Evolutionary conservation across 2,329 filamentous ascomycete species (phyloP), one percentile per base, ranked within the genome.

Genomic region (Fusarium irregulare): DNA sequence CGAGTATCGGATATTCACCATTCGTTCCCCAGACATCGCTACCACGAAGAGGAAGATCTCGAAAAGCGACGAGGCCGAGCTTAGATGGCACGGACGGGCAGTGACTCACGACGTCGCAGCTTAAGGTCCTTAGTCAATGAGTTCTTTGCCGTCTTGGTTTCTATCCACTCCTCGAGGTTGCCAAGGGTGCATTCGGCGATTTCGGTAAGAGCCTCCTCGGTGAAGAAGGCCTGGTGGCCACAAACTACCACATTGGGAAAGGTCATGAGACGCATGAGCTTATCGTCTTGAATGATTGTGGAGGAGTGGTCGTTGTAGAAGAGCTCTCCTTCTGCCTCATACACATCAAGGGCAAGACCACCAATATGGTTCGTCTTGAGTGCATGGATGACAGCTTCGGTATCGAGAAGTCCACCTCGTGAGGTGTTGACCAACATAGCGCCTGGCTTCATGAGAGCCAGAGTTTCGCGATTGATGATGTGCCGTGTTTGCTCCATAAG

Each of bases 141-240:
- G 53, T 80, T 80, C 57, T 69, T 74, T 71, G 83, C 70, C 37
- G 73, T 76, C 47, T 70, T 66, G 42, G 66, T 73, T 12, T 63
- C 66, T 25, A 77, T 71, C 20, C 85, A 84, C 64, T 86, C 83
- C 28, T 81, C 80, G 6, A 90, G 74, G 75, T 91, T 91, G 59
- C 80, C 78, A 64, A 91, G 72, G 3, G 89, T 91, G 55, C 83
- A 85, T 47, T 86, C 83, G 3, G 89, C 85, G 72, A 92, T 92
- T 78, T 91, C 88, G 10, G 81, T 80, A 50, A 92, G 78, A 2
- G 90, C 90, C 78, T 92, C 89, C 34, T 86, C 80, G 7, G 89
- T 92, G 72, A 92, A 90, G 79, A 92, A 92, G 2, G 88, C 90
- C 80, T 92, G 90, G 71, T 92, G 90, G 0, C 89, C 89, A 68